Evolutionary conservation across 108 stramenopile species (phyloP), one percentile per base, ranked within the genome.

Genomic region (Cafeteria roenbergensis): DNA sequence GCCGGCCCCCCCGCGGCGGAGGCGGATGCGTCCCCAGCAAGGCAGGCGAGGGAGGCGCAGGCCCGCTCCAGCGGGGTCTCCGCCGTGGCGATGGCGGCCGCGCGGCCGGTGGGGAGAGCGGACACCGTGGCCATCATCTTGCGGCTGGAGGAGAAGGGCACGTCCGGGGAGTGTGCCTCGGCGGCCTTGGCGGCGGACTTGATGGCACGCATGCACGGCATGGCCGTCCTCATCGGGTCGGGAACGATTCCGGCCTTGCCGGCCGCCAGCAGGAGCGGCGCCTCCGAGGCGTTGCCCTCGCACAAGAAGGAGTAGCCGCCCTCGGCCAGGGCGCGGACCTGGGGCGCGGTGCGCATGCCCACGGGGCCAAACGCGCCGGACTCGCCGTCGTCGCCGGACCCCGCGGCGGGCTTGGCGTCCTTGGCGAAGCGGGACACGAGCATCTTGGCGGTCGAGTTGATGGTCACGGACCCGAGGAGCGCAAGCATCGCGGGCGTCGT

Each of bases 301-400:
- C 71, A 84, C 81, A 66, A 95, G 93, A 75, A 93, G 91, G 50
- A 95, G 76, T 22, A 91, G 91, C 24, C 91, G 88, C 33, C 70
- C 66, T 27, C 85, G 79, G 30, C 81, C 80, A 71, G 48, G 72
- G 55, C 72, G 34, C 9, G 28, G 29, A 33, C 34, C 1, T 59
- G 64, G 72, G 58, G 35, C 51, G 30, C 34, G 34, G 1, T 27
- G 21, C 35, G 51, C 48, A 29, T 12, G n/a, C n/a, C 12, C 66
- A 54, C 34, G 57, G 70, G 42, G 36, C 21, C 37, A n/a, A 20
- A 52, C 27, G 31, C 30, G 32, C 2, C 63, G 66, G 51, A 35
- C 58, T 65, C 33, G 35, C 29, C 71, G 28, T 73, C 36, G 29
- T 29, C 59, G 36, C 22, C 3, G 1, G 55, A 26, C 32, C 31